Conservation (phyloP, 2,329 filamentous ascomycete species). For the Boeremia lycopersici region DNA sequence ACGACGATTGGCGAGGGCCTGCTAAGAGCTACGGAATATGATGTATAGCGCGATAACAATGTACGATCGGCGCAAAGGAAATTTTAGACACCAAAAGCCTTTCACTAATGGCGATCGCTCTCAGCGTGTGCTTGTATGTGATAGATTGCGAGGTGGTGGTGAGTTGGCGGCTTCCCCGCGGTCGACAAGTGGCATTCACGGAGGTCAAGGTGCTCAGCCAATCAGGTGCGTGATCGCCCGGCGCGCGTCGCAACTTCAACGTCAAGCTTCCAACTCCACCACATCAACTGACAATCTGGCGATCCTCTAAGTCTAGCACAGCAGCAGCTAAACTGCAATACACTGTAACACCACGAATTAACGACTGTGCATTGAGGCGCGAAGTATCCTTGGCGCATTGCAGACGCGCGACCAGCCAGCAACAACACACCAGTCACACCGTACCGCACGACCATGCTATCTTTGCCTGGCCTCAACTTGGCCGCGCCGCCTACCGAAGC, state of each 20-base stretch:
- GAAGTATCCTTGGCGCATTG: neutral
- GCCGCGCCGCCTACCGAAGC: conserved; percentile 38
- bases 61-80: neutral
- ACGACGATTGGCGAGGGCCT: neutral
- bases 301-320: neutral
- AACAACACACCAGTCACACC: no score
- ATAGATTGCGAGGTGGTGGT: neutral
- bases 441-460: conserved; percentile 41
- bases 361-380: neutral
- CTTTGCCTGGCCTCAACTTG: conserved; percentile 55
- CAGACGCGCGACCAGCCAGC: neutral
- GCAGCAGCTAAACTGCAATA: neutral
- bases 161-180: conserved; percentile 6
- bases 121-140: neutral
- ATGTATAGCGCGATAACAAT: neutral
- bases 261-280: neutral
- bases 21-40: conserved; percentile 2
- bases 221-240: conserved; percentile 8
- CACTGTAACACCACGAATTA: neutral
- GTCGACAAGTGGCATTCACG: conserved; percentile 25
- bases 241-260: conserved; percentile 3
- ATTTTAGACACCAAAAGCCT: neutral
- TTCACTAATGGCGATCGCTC: neutral
- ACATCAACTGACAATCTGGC: neutral
- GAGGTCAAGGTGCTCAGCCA: conserved; percentile 11